These are phyloP conservation scores for Quercus berberidifolia DNA, from an alignment of 306 rosid genomes.

Conservation along the genomic window DNA sequence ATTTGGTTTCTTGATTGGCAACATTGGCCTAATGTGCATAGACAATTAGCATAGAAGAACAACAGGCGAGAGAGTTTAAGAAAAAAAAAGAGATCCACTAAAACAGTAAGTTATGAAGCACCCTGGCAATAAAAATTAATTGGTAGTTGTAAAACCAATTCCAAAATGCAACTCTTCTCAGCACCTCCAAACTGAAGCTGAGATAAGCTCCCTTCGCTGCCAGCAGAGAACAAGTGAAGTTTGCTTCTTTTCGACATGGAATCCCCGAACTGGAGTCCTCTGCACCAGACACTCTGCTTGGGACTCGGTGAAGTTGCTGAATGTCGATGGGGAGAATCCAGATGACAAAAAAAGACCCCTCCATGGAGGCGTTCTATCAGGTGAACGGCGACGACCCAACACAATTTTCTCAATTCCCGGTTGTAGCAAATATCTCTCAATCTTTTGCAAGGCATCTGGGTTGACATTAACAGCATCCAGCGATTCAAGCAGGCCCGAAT, in stretches of 20 bases:
- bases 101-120: slow-evolving; percentile 50
- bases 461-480: slow-evolving; percentile 68
- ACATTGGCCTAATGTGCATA: slow-evolving; percentile 58
- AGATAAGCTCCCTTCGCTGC: slow-evolving; percentile 78
- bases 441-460: slow-evolving; percentile 62
- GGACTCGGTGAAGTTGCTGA: slow-evolving; percentile 81
- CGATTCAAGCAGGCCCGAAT: slow-evolving; percentile 61
- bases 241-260: slow-evolving; percentile 70
- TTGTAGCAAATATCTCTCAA: slow-evolving; percentile 67
- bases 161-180: slow-evolving; percentile 36
- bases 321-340: slow-evolving; percentile 74
- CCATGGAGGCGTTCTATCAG: slow-evolving; percentile 58
- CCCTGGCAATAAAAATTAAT: slow-evolving; percentile 44
- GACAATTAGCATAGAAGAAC: slow-evolving; percentile 60
- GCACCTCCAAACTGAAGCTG: slow-evolving; percentile 82
- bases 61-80: slow-evolving; percentile 14
- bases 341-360: slow-evolving; percentile 48
- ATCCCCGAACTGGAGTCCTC: slow-evolving; percentile 69
- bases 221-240: slow-evolving; percentile 74
- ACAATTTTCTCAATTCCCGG: slow-evolving; percentile 74
- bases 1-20: slow-evolving; percentile 54
- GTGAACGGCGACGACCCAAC: slow-evolving; percentile 35
- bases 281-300: slow-evolving; percentile 91
- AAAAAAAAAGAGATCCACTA: slow-evolving; percentile 36
- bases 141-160: slow-evolving; percentile 35